Conservation (phyloP, 495 filamentous ascomycete genomes). For the Elaphomyces granulatus region DNA sequence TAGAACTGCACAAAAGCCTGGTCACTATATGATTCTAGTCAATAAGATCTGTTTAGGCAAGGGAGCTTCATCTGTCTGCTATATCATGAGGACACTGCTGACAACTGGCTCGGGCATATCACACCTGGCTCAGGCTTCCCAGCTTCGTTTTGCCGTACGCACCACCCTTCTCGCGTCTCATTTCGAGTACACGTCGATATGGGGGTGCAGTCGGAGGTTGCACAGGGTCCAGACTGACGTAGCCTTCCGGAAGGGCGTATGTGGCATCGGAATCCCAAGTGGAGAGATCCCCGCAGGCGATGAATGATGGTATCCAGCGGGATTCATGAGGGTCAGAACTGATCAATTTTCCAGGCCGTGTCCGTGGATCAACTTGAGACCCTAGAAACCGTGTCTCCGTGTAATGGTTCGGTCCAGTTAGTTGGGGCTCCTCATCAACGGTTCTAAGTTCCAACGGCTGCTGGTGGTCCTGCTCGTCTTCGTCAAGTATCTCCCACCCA, state of each 20-base stretch:
- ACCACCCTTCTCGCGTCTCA: conserved; percentile 61
- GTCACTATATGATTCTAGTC: too few relatives aligned
- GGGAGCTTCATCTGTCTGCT: too few relatives aligned
- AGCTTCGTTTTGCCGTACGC: conserved; percentile 67
- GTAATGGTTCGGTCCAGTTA: too few relatives aligned
- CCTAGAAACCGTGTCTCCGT: background rate
- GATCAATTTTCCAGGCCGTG: background rate
- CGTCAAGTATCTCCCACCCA: conserved; percentile 42
- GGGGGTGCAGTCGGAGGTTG: conserved; percentile 93
- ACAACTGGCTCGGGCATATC: conserved; percentile 4
- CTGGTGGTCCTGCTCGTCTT: conserved; percentile 25
- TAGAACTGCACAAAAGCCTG: too few relatives aligned
- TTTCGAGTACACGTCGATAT: conserved; percentile 78
- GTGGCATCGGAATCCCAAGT: conserved; percentile 90
- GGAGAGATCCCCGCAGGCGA: conserved; percentile 92
- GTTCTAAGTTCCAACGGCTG: background rate
- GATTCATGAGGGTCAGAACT: conserved; percentile 1
- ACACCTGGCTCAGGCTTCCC: conserved; percentile 16
- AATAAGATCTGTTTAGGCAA: too few relatives aligned
- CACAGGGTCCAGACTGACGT: conserved; percentile 78
- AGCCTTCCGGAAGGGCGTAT: conserved; percentile 64
- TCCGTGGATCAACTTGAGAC: conserved; percentile 4
- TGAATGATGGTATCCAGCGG: conserved; percentile 83
- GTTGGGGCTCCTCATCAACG: too few relatives aligned
- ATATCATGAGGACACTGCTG: too few relatives aligned